Evolutionary conservation across 805 yeast species (phyloP).

Genomic region (Starmerella floricola): DNA sequence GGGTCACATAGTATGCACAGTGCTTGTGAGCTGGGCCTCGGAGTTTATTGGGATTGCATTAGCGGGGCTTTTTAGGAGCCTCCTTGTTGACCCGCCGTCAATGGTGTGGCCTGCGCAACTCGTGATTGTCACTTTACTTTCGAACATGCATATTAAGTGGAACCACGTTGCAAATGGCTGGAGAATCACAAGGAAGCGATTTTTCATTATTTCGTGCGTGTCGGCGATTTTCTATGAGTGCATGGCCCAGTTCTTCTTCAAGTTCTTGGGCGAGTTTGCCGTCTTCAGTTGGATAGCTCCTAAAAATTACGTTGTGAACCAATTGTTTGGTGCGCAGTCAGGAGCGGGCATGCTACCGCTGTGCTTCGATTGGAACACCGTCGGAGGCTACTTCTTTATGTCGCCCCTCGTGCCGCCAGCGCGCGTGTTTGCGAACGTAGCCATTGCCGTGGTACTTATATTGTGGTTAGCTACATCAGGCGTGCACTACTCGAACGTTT

Average conservation of each 20-base stretch:
- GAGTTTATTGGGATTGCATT: constrained; percentile 57
- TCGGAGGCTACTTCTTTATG: constrained; percentile 43
- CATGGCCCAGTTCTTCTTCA: constrained; percentile 50
- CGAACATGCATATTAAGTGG: constrained; percentile 39
- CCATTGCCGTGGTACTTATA: constrained; percentile 38
- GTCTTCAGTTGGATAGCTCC: constrained; percentile 57
- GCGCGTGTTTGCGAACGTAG: constrained; percentile 34
- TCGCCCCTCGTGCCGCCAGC: constrained; percentile 57
- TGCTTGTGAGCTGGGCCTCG: constrained; percentile 42
- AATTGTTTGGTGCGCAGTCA: constrained; percentile 47
- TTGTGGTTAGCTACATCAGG: constrained; percentile 47
- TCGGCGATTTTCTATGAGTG: constrained; percentile 40
- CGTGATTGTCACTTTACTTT: constrained; percentile 45
- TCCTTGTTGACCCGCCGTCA: constrained; percentile 49
- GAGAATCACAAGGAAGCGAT: constrained; percentile 41
- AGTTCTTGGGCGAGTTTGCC: constrained; percentile 44
- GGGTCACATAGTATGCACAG: constrained; percentile 39
- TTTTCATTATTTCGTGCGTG: constrained; percentile 33
- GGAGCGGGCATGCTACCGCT: constrained; percentile 58
- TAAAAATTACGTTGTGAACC: constrained; percentile 48
- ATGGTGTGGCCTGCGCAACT: constrained; percentile 61
- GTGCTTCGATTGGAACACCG: constrained; percentile 58
- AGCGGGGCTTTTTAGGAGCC: constrained; percentile 49
- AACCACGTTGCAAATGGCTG: constrained; percentile 49
- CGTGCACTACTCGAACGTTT: constrained; percentile 41